Conservation (phyloP, 371 early-diverging fungal genomes). For the Mortierella polycephala region DNA sequence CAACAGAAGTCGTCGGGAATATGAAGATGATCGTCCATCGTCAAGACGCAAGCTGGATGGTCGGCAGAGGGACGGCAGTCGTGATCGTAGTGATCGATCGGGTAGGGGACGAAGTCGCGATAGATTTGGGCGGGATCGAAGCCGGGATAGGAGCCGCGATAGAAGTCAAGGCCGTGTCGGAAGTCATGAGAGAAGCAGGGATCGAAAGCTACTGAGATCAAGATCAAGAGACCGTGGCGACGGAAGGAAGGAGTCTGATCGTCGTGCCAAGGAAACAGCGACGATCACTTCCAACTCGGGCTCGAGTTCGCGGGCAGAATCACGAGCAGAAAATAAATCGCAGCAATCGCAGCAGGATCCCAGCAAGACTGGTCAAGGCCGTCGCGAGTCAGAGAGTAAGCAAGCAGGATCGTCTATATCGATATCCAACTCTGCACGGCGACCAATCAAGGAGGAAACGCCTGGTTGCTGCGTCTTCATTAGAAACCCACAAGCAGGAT, state of each 20-base stretch:
- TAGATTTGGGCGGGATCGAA: conserved; percentile 37
- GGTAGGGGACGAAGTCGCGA: conserved; percentile 49
- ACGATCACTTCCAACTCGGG: conserved; percentile 12
- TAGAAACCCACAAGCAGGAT: no score
- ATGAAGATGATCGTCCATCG: conserved; percentile 44
- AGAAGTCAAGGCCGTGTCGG: conserved; percentile 20
- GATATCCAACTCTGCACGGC: conserved; percentile 21
- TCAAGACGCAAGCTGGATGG: conserved; percentile 36
- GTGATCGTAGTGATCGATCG: conserved; percentile 39
- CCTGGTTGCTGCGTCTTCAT: no score
- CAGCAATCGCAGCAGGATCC: conserved; percentile 19
- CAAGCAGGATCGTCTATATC: conserved; percentile 8
- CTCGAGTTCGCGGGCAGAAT: conserved; percentile 5
- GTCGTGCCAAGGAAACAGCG: conserved; percentile 26
- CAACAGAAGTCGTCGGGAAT: conserved; percentile 36
- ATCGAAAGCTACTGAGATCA: conserved; percentile 26
- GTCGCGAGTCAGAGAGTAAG: conserved; percentile 41
- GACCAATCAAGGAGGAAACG: conserved; percentile 37
- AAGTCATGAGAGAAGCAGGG: conserved; percentile 25
- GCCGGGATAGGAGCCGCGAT: conserved; percentile 29
- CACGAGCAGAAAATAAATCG: conserved; percentile 9
- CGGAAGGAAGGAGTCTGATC: conserved; percentile 31
- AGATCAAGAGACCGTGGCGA: conserved; percentile 33
- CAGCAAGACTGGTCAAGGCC: conserved; percentile 10
- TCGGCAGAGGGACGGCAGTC: conserved; percentile 38